Conservation (phyloP, 1,139 yeast genomes). For the Candida sojae region DNA sequence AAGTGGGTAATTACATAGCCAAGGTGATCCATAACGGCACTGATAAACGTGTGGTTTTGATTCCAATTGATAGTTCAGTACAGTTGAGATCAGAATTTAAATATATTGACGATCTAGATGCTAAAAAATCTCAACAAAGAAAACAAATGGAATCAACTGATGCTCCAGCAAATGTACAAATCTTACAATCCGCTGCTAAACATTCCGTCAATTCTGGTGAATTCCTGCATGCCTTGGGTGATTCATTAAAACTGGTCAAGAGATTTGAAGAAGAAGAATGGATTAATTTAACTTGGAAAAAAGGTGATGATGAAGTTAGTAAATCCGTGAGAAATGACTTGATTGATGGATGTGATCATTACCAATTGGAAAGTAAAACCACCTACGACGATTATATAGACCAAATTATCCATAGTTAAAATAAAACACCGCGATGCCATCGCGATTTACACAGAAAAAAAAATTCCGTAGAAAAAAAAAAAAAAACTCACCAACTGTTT, state of each 20-base stretch:
- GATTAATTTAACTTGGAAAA: slow-evolving; percentile 50
- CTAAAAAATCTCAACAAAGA: slow-evolving; percentile 26
- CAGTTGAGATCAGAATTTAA: slow-evolving; percentile 83
- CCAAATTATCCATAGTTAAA: slow-evolving; percentile 10
- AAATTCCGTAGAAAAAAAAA: neutral
- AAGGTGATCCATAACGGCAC: slow-evolving; percentile 22
- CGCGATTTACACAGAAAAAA: neutral
- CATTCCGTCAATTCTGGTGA: slow-evolving; percentile 65
- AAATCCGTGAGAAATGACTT: slow-evolving; percentile 30
- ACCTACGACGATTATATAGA: slow-evolving; percentile 32
- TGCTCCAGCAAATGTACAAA: slow-evolving; percentile 43
- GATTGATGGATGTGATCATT: slow-evolving; percentile 21
- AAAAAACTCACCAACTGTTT: neutral
- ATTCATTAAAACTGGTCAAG: slow-evolving; percentile 74
- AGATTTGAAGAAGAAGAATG: slow-evolving; percentile 75
- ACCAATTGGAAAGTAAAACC: slow-evolving; percentile 27
- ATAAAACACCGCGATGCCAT: neutral
- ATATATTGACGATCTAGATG: slow-evolving; percentile 63
- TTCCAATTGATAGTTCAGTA: slow-evolving; percentile 66
- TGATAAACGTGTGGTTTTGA: slow-evolving; percentile 53
- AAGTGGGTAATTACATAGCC: slow-evolving; percentile 39
- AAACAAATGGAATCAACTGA: slow-evolving; percentile 21
- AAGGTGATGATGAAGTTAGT: slow-evolving; percentile 36
- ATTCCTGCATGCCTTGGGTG: slow-evolving; percentile 71
- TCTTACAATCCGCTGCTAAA: slow-evolving; percentile 45